Base-by-base conservation (phyloP, 2,329 filamentous ascomycete genomes). In the Aspergillus quadricinctus region DNA sequence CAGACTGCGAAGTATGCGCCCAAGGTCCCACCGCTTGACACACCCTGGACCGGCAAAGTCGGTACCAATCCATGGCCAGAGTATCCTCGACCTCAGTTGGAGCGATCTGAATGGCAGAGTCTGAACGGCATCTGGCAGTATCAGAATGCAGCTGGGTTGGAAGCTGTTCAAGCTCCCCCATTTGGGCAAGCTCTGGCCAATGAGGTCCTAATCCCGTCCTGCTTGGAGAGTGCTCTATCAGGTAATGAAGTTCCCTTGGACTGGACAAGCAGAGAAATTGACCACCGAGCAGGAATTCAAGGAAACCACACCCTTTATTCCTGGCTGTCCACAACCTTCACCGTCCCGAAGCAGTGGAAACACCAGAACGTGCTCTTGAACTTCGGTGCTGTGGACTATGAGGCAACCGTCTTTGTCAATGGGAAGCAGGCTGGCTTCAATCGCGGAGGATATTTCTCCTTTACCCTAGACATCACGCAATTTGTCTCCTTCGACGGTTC, bases 371-470 rank as follows among this genome's bases (percentile, higher is more conserved):
- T 79, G 3, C 60, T 81, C 10, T 69, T 81, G 11, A 79, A 80
- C 54, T 81, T 81, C 50, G 79, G 74, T 21, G 79, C 79, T 4
- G 78, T 81, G 7, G 79, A 81, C 58, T 82, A 80, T 56, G 77
- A 81, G 62, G 74, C 75, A 3, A 78, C 76, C 0, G 80, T 88
- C 1, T 87, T 81, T 56, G 73, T 88, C 61, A 87, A 86, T 60
- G 81, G 81, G 2, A 64, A 78, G 25, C 59, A 79, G 21, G 80
- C 79, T 3, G 80, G 77, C 0, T 79, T 77, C 52, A 77, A 88
- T 59, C 74, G 78, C 1, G 86, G 86, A 25, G 86, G 86, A 0
- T 88, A 87, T 63, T 85, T 81, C 64, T 77, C 80, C 27, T 88
- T 88, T 64, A 80, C 77, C 1, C 60, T 87, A 21, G 85, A 88